phyloP scores from a whole-genome alignment of 345 rosid genomes.

The Citrus sinensis region DVS_A1.0 CM039165.1:38496001-38496500 shows the following conservation, averaged over 20 bases:
- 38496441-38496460: constrained; percentile 77
- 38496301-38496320: constrained; percentile 95
- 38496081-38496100: not conserved
- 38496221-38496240: constrained; percentile 68
- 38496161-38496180: constrained; percentile 75
- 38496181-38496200: constrained; percentile 88
- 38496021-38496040: constrained; percentile 34
- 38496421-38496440: constrained; percentile 94
- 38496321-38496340: constrained; percentile 97
- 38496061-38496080: constrained; percentile 17
- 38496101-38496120: not conserved
- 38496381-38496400: constrained; percentile 84
- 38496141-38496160: not conserved
- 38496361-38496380: constrained; percentile 84
- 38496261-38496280: constrained; percentile 40
- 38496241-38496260: constrained; percentile 33
- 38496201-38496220: constrained; percentile 64
- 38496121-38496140: not conserved
- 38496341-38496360: constrained; percentile 89
- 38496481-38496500: constrained; percentile 35
- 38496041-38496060: constrained; percentile 31
- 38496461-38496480: constrained; percentile 46
- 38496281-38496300: constrained; percentile 94
- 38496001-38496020: constrained; percentile 37
- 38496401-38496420: constrained; percentile 95